These are phyloP conservation scores for Chaetomium sp. DNA, from an alignment of 2,329 filamentous ascomycete genomes.

Conservation along the genomic window DNA sequence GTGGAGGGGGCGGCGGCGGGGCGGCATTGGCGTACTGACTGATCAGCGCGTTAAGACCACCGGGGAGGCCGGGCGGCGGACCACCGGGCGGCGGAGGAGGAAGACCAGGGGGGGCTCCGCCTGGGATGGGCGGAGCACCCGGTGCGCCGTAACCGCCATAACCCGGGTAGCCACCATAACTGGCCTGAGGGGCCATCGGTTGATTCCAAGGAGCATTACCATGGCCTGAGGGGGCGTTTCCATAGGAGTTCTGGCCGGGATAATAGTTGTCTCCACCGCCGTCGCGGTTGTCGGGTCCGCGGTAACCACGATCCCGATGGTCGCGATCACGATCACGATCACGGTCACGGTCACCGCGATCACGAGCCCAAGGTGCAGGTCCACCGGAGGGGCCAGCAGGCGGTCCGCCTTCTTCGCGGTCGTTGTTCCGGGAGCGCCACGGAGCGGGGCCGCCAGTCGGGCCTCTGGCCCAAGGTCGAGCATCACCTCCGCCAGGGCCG, in stretches of 20 bases:
- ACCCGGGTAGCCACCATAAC: slow-evolving; percentile 53
- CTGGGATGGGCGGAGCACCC: slow-evolving; percentile 48
- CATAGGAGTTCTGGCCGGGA: slow-evolving; percentile 12
- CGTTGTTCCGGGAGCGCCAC: slow-evolving; percentile 58
- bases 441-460: slow-evolving; percentile 79
- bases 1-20: slow-evolving; percentile 29
- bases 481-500: slow-evolving; percentile 44
- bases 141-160: slow-evolving; percentile 48
- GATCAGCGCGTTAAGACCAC: slow-evolving; percentile 58
- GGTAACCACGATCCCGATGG: slow-evolving; percentile 36
- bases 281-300: slow-evolving; percentile 38
- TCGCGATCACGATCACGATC: slow-evolving; percentile 26
- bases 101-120: slow-evolving; percentile 33
- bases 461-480: slow-evolving; percentile 83
- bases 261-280: slow-evolving; percentile 15
- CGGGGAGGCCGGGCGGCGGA: slow-evolving; percentile 47
- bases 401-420: slow-evolving; percentile 37
- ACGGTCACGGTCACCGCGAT: slow-evolving; percentile 15
- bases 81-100: slow-evolving; percentile 24
- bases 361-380: slow-evolving; percentile 54
- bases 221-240: slow-evolving; percentile 25
- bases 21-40: slow-evolving; percentile 47
- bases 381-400: slow-evolving; percentile 33
- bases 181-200: slow-evolving; percentile 33
- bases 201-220: slow-evolving; percentile 55